Percentiles rank a stretch among this genome's conserved stretches.
Evolutionary conservation across 2,329 filamentous ascomycete species (phyloP).

Genomic region (Aureobasidium sp.): DNA sequence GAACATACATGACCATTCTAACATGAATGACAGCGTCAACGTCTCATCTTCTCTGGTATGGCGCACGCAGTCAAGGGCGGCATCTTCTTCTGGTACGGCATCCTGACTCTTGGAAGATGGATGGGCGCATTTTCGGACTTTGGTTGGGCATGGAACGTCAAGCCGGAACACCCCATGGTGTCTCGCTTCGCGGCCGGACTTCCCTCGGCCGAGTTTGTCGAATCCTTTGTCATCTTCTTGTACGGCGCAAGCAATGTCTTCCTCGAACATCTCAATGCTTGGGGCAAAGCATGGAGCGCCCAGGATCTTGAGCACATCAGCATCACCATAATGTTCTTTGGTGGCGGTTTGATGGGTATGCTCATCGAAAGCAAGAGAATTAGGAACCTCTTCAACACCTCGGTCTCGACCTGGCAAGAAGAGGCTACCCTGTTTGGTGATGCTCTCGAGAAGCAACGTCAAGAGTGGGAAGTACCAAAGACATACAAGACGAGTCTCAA

Average conservation of each 20-base stretch:
- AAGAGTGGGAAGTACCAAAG: slow-evolving; percentile 47
- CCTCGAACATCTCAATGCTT: slow-evolving; percentile 70
- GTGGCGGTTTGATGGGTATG: slow-evolving; percentile 58
- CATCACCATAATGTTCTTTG: slow-evolving; percentile 84
- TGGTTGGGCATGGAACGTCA: slow-evolving; percentile 89
- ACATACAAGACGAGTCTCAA: slow-evolving; percentile 71
- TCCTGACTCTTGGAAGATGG: slow-evolving; percentile 78
- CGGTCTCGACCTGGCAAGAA: slow-evolving; percentile 9
- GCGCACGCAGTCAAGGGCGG: slow-evolving; percentile 89
- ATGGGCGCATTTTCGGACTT: slow-evolving; percentile 77
- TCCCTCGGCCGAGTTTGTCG: slow-evolving; percentile 74
- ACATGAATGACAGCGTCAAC: slow-evolving; percentile 46
- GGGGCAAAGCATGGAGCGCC: slow-evolving; percentile 60
- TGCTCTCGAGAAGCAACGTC: slow-evolving; percentile 13
- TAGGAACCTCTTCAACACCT: slow-evolving; percentile 48
- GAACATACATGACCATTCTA: slow-evolving; percentile 10
- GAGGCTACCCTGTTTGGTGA: background rate
- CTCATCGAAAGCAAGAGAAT: slow-evolving; percentile 37
- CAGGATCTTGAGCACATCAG: slow-evolving; percentile 82
- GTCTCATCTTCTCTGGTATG: slow-evolving; percentile 66
- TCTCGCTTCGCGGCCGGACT: slow-evolving; percentile 50
- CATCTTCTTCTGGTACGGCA: slow-evolving; percentile 84
- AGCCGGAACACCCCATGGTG: slow-evolving; percentile 49
- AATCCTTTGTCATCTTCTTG: slow-evolving; percentile 76
- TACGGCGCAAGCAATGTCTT: slow-evolving; percentile 85